A percentile compares a stretch with the other conserved stretches of the same genome.
These are phyloP conservation scores for Onygenales sp. DNA, from an alignment of 2,329 filamentous ascomycete species.

Conservation along the genomic window DNA sequence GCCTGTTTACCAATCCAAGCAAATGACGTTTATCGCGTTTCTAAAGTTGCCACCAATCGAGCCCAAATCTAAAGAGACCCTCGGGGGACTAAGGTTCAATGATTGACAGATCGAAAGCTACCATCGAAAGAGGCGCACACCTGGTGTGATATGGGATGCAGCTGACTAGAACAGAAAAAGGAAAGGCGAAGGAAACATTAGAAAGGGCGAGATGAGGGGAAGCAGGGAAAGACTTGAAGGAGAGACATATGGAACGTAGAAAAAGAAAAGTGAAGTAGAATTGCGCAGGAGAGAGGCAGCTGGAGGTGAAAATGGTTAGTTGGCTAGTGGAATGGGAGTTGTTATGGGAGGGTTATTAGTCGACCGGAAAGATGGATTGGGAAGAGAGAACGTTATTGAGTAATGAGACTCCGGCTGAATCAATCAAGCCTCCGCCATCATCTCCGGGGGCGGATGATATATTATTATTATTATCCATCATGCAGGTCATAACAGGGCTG, in stretches of 20 bases:
- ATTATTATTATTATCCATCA: constrained; percentile 5
- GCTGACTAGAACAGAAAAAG: neutral
- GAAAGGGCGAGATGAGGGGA: neutral
- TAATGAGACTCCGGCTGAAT: neutral
- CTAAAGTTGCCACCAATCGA: neutral
- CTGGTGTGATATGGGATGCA: neutral
- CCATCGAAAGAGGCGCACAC: constrained; percentile 3
- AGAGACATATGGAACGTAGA: neutral
- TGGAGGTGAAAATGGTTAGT: neutral
- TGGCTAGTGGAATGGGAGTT: neutral
- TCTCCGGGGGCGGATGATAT: constrained; percentile 2
- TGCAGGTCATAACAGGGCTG: constrained; percentile 5
- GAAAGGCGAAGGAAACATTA: neutral
- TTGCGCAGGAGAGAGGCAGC: neutral
- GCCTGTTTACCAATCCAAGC: neutral
- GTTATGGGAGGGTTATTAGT: neutral
- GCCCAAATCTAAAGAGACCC: neutral
- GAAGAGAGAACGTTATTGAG: neutral
- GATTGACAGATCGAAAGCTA: constrained; percentile 1
- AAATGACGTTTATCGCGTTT: neutral
- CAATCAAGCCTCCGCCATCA: constrained; percentile 4
- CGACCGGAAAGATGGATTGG: neutral
- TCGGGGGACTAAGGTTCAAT: constrained; percentile 4
- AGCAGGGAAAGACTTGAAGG: neutral
- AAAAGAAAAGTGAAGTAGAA: neutral